Percentiles rank a stretch among this genome's conserved stretches.
Evolutionary conservation across 2,329 filamentous ascomycete genomes (phyloP).

Genomic region (Colletotrichum musicola): DNA sequence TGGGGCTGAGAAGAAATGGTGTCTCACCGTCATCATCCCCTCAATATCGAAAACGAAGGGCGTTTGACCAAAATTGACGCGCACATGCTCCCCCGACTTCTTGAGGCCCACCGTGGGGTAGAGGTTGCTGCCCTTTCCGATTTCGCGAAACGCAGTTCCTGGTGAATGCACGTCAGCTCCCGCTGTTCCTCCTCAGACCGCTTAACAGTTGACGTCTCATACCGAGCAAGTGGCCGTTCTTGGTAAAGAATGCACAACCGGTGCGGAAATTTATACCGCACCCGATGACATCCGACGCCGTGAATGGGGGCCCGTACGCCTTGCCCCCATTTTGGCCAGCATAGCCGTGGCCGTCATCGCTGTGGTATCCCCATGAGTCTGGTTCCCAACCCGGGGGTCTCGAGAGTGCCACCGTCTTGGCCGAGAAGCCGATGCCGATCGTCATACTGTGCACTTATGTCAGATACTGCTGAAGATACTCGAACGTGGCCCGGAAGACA

Average conservation of each 20-base stretch:
- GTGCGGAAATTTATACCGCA: slow-evolving; percentile 76
- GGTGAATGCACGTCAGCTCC: slow-evolving; percentile 37
- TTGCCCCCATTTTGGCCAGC: slow-evolving; percentile 68
- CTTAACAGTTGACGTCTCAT: slow-evolving; percentile 42
- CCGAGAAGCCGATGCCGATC: slow-evolving; percentile 73
- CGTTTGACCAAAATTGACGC: slow-evolving; percentile 76
- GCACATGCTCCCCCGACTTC: slow-evolving; percentile 71
- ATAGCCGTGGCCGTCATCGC: slow-evolving; percentile 75
- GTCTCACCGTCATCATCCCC: slow-evolving; percentile 78
- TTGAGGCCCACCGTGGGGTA: slow-evolving; percentile 77
- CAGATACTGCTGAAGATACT: not conserved
- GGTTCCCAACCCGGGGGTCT: slow-evolving; percentile 76
- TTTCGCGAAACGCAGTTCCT: slow-evolving; percentile 79
- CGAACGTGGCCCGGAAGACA: slow-evolving; percentile 45
- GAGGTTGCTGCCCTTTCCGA: slow-evolving; percentile 64
- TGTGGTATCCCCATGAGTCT: slow-evolving; percentile 77
- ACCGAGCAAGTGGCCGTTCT: slow-evolving; percentile 71
- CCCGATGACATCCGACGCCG: slow-evolving; percentile 69
- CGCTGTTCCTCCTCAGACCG: not conserved
- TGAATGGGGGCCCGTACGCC: slow-evolving; percentile 68
- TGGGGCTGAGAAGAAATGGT: not conserved
- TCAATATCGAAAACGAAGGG: slow-evolving; percentile 95
- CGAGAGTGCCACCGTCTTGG: slow-evolving; percentile 64
- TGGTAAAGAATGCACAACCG: slow-evolving; percentile 76
- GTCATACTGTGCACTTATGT: slow-evolving; percentile 59